Evolutionary conservation across 192 early-diverging fungal genomes (phyloP), one percentile per base, ranked within the genome.

Genomic region (Podila clonocystis): DNA sequence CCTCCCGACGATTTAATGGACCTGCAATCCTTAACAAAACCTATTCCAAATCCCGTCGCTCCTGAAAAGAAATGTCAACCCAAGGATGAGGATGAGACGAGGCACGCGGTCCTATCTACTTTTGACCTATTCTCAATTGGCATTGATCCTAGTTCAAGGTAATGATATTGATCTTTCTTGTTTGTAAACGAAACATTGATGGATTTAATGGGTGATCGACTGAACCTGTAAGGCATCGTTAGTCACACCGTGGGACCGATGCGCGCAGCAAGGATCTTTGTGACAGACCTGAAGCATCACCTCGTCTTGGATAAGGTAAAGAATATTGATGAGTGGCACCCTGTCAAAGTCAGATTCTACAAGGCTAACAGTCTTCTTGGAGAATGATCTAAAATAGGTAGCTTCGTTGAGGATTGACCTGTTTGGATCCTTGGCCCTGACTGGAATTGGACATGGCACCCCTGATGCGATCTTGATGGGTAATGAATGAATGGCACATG

Each of bases 51-150:
- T 13, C 76, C 70, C 17, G 60, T 79, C 6, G 76, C 55, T 9
- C 70, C 70, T 28, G 76, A 72, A 49, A 31, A 57, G 24, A 41
- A 9, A 8, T 9, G 2, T 26, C 64, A 52, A 26, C 6, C 63
- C 28, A 63, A 62, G 2, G 52, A 69, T 5, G 76, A 79, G 62
- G 70, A 79, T 29, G 76, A 79, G 24, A 72, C 70, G 24, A 67
- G 63, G 58, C 95, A 98, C 72, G 95, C 95, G 15, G 95, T 97
- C 5, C 92, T 98, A 28, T 94, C 93, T 66, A 95, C 94, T 1
- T 98, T 98, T 87, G 96, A 98, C 85, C 82, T 97, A 68, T 97
- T 96, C 64, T 96, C 95, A 13, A 97, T 98, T 73, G 97, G 97
- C n/a, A 91, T 97, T 49, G 97, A 96, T 1, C 97, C 97, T 3